Conservation (phyloP, 345 rosid genomes). For the Salix brachista region DNA sequence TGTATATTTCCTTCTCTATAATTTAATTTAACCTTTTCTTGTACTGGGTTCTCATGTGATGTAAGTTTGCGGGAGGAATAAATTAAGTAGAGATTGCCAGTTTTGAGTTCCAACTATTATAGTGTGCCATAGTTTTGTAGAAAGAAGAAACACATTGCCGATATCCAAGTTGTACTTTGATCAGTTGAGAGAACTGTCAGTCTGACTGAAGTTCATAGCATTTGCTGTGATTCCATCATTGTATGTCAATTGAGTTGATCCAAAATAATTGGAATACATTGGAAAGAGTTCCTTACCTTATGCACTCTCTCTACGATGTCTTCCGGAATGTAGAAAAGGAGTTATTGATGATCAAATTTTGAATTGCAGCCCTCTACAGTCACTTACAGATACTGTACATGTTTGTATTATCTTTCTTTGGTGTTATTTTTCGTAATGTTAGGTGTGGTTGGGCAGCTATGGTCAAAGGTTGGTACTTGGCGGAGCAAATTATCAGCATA, state of each 20-base stretch:
- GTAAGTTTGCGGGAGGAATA: constrained; percentile 6
- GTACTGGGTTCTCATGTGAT: neutral
- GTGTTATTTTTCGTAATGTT: neutral
- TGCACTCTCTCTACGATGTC: neutral
- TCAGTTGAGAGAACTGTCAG: neutral
- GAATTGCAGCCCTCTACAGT: neutral
- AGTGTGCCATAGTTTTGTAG: constrained; percentile 11
- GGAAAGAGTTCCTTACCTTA: neutral
- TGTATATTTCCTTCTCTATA: neutral
- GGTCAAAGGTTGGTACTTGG: no score
- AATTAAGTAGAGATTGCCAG: constrained; percentile 4
- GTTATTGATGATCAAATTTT: neutral
- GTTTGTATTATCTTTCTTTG: neutral
- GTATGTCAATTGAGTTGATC: neutral
- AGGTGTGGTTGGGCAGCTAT: neutral
- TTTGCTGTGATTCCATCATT: neutral
- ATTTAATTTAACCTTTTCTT: constrained; percentile 1
- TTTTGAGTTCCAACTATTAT: constrained; percentile 13
- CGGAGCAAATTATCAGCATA: no score
- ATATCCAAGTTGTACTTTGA: neutral
- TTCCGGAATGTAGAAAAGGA: neutral
- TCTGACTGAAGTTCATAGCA: neutral
- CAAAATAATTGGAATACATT: neutral
- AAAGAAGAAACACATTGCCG: neutral
- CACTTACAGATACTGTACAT: neutral